Percentiles rank a stretch among this genome's conserved stretches.
Conservation (phyloP, 73 alveolate genomes). For the Breviolum minutum region DNA sequence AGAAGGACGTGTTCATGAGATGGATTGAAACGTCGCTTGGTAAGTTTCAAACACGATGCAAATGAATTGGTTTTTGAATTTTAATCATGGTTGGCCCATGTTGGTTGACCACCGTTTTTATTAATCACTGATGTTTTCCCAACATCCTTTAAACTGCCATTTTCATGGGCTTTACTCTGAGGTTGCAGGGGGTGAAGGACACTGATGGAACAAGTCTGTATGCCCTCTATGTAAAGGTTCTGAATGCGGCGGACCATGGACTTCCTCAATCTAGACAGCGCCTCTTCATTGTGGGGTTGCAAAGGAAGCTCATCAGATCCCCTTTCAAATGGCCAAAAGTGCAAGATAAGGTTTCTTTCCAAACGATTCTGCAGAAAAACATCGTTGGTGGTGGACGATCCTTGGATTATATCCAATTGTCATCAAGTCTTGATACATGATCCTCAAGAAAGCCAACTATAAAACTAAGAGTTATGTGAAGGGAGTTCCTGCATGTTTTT, state of each 20-base stretch:
- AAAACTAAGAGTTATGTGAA: too few species aligned
- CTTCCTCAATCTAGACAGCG: neutral
- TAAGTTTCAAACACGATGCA: too few species aligned
- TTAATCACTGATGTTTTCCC: too few species aligned
- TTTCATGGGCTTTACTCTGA: neutral
- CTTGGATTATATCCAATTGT: too few species aligned
- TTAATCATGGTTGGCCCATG: too few species aligned
- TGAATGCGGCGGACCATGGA: conserved; percentile 8
- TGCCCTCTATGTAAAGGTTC: neutral
- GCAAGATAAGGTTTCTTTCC: neutral
- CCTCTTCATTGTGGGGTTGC: neutral
- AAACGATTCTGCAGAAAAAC: neutral
- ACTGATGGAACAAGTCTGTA: neutral
- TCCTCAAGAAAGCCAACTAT: too few species aligned
- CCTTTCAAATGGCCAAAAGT: neutral
- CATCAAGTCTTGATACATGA: too few species aligned
- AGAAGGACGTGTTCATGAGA: neutral
- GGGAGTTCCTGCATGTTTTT: too few species aligned
- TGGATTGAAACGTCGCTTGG: neutral
- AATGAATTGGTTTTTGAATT: too few species aligned
- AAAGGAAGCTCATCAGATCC: too few species aligned
- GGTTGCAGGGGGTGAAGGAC: neutral
- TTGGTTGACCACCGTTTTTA: too few species aligned
- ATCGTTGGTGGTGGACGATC: neutral
- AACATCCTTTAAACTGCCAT: neutral